phyloP scores from a whole-genome alignment of 257 asterid genomes.

The Ajuga chamaepitys region DNA sequence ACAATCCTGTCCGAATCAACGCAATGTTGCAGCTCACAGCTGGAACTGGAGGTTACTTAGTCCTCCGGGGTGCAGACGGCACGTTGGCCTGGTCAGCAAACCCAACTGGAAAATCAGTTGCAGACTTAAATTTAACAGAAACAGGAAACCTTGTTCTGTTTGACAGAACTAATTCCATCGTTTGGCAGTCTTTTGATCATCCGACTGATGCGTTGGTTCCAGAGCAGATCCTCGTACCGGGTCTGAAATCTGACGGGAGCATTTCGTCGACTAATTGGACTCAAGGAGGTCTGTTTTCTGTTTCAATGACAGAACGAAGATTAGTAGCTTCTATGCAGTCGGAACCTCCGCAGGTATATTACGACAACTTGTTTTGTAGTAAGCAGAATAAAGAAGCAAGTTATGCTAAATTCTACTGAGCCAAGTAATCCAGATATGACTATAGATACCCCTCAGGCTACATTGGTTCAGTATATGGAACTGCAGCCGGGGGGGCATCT shows the following conservation, averaged over 20 bases:
- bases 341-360: constrained; percentile 32
- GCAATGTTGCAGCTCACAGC: constrained; percentile 27
- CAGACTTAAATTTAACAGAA: constrained; percentile 30
- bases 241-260: constrained; percentile 26
- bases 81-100: constrained; percentile 36
- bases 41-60: constrained; percentile 29
- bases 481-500: background rate
- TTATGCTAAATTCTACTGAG: constrained; percentile 15
- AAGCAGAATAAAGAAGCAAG: constrained; percentile 12
- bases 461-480: background rate
- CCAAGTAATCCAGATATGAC: background rate
- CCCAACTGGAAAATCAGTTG: constrained; percentile 25
- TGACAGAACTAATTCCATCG: constrained; percentile 2
- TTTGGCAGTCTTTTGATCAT: constrained; percentile 45
- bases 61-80: constrained; percentile 27
- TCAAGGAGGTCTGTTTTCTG: constrained; percentile 16
- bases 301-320: constrained; percentile 16
- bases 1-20: constrained; percentile 26
- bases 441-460: background rate
- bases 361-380: background rate
- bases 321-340: constrained; percentile 15
- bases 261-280: constrained; percentile 32
- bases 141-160: constrained; percentile 32
- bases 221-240: constrained; percentile 25
- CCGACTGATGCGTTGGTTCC: constrained; percentile 36